phyloP scores from a whole-genome alignment of 345 rosid species.

The Noccaea caerulescens region DNA sequence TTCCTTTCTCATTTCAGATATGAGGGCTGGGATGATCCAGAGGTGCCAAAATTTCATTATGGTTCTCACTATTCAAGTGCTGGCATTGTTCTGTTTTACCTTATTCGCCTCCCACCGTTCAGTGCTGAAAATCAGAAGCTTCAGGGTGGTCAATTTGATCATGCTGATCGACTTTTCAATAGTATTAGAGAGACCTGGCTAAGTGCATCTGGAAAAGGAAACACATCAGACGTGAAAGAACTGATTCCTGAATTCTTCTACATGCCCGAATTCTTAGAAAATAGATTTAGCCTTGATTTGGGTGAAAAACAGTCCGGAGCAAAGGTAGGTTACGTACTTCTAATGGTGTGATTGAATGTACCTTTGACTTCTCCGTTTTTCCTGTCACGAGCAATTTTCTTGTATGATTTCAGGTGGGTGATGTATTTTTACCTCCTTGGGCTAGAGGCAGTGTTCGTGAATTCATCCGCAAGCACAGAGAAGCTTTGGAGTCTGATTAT shows the following conservation, averaged over 20 bases:
- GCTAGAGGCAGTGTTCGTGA: constrained; percentile 87
- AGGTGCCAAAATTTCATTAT: constrained; percentile 96
- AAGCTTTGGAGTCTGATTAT: constrained; percentile 86
- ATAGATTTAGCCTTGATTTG: constrained; percentile 73
- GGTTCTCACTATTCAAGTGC: constrained; percentile 99
- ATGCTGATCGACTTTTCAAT: constrained; percentile 94
- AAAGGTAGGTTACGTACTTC: constrained; percentile 53
- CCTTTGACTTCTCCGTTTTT: neutral
- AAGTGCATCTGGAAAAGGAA: constrained; percentile 94
- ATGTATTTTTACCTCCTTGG: constrained; percentile 90
- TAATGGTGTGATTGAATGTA: constrained; percentile 2
- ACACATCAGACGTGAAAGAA: constrained; percentile 96
- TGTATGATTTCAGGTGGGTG: constrained; percentile 61
- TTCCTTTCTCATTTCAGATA: constrained; percentile 54
- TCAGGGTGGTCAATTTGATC: constrained; percentile 96
- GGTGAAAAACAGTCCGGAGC: constrained; percentile 96
- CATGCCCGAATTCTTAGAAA: constrained; percentile 88
- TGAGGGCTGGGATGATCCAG: constrained; percentile 98
- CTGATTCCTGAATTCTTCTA: constrained; percentile 94
- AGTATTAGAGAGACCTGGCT: constrained; percentile 86
- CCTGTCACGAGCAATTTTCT: neutral
- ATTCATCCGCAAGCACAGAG: constrained; percentile 82
- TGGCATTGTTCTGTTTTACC: constrained; percentile 93
- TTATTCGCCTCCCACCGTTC: constrained; percentile 92
- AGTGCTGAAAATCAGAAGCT: constrained; percentile 94